Evolutionary conservation across 2,329 filamentous ascomycete species (phyloP).

Genomic region (Monilinia laxa): DNA sequence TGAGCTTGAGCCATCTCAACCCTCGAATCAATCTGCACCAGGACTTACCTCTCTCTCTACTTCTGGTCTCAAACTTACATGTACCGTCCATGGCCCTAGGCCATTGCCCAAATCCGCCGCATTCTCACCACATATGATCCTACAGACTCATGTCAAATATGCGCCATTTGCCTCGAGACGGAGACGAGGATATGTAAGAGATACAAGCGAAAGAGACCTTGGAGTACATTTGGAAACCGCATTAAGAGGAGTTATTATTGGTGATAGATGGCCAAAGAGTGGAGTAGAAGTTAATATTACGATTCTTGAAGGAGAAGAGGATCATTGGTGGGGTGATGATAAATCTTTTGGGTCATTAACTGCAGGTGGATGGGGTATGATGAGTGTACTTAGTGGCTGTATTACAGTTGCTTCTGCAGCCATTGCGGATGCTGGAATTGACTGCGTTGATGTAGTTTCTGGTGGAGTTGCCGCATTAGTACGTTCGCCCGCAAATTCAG

Average conservation of each 20-base stretch:
- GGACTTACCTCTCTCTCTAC: constrained; percentile 47
- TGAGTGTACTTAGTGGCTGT: constrained; percentile 88
- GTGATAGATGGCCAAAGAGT: constrained; percentile 97
- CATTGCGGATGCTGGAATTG: constrained; percentile 90
- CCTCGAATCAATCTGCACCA: constrained; percentile 49
- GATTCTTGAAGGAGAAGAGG: constrained; percentile 89
- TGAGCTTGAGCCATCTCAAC: constrained; percentile 55
- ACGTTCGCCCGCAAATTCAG: constrained; percentile 42
- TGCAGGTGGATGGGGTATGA: constrained; percentile 76
- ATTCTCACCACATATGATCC: constrained; percentile 87
- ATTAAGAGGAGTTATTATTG: constrained; percentile 83
- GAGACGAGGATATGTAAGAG: constrained; percentile 81
- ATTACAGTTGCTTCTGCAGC: constrained; percentile 93
- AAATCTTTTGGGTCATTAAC: constrained; percentile 50
- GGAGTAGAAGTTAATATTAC: constrained; percentile 94
- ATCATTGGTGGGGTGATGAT: constrained; percentile 62
- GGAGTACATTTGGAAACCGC: constrained; percentile 90
- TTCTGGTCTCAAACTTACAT: constrained; percentile 80
- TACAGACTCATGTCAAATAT: constrained; percentile 94
- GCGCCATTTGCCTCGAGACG: constrained; percentile 87
- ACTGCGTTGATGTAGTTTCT: constrained; percentile 86
- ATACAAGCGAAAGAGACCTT: constrained; percentile 82
- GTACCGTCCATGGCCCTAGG: constrained; percentile 89
- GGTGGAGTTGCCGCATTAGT: constrained; percentile 87
- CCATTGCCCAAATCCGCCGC: constrained; percentile 85